Evolutionary conservation across 371 early-diverging fungal species (phyloP).

Genomic region (Smittium culicis): DNA sequence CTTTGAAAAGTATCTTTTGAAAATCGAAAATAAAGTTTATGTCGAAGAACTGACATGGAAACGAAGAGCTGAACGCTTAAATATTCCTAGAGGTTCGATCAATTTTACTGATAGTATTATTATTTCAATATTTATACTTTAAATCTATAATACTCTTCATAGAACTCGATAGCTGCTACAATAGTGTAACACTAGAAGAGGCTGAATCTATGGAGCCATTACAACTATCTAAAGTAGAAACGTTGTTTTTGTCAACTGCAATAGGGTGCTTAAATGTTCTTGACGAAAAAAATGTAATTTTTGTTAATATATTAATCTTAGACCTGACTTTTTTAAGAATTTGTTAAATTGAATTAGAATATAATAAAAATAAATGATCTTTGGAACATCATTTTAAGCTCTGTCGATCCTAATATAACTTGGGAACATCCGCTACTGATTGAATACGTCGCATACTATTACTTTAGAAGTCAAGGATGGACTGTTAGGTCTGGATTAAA

Average conservation of each 20-base stretch:
- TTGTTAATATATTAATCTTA: not conserved
- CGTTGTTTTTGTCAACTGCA: conserved; percentile 20
- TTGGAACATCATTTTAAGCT: conserved; percentile 12
- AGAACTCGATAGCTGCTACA: conserved; percentile 1
- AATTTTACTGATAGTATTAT: not conserved
- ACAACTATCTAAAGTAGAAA: conserved; percentile 24
- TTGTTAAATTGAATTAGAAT: not conserved
- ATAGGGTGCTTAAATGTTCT: conserved; percentile 13
- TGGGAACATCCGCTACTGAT: conserved; percentile 18
- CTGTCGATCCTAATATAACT: not conserved
- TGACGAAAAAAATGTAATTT: conserved; percentile 4
- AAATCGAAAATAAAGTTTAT: conserved; percentile 1
- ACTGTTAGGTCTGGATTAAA: conserved; percentile 64
- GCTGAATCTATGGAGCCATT: conserved; percentile 23
- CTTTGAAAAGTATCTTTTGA: conserved; percentile 11
- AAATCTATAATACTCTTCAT: not conserved
- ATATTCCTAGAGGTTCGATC: not conserved
- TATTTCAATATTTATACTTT: not conserved
- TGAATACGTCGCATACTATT: conserved; percentile 62
- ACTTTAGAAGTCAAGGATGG: conserved; percentile 70
- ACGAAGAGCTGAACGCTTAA: not conserved
- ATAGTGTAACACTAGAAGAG: conserved; percentile 12
- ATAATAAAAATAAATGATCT: conserved; percentile 7
- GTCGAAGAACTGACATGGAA: conserved; percentile 10
- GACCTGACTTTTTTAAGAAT: not conserved